Conservation (phyloP, 306 rosid genomes). For the Phaseolus lunatus region DNA sequence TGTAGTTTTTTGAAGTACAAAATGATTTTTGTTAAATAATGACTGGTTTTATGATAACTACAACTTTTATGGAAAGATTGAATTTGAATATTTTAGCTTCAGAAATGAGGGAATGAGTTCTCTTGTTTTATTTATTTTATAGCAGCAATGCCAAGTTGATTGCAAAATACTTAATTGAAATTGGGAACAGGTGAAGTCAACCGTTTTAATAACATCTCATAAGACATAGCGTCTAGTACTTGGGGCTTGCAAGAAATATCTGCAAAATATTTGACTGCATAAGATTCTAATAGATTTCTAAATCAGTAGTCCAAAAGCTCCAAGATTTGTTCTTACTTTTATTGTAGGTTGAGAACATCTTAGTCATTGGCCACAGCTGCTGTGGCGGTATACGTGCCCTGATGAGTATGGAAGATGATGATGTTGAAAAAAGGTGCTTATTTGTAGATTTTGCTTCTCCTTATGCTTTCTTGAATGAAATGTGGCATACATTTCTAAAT, state of each 20-base stretch:
- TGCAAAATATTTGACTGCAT: slow-evolving; percentile 9
- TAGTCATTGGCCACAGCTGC: slow-evolving; percentile 96
- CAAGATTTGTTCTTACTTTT: slow-evolving; percentile 19
- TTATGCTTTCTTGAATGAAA: slow-evolving; percentile 20
- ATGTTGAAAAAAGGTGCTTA: slow-evolving; percentile 58
- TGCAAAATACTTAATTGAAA: background rate
- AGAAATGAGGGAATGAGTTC: background rate
- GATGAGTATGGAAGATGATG: slow-evolving; percentile 86
- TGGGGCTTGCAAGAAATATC: slow-evolving; percentile 10
- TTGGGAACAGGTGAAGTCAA: background rate
- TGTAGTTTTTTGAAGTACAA: slow-evolving; percentile 17
- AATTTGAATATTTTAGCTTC: slow-evolving; percentile 20
- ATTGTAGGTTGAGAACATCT: slow-evolving; percentile 83
- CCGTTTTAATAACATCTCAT: background rate
- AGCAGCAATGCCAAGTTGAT: slow-evolving; percentile 10
- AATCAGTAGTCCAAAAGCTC: background rate
- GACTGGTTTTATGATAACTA: slow-evolving; percentile 29
- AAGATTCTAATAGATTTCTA: slow-evolving; percentile 15
- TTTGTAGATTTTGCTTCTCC: slow-evolving; percentile 36
- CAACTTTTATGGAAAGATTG: slow-evolving; percentile 8
- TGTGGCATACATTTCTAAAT: slow-evolving; percentile 41
- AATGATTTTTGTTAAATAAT: slow-evolving; percentile 30
- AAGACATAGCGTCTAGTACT: background rate
- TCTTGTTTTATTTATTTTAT: background rate
- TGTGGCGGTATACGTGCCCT: slow-evolving; percentile 99